Conservation (phyloP, 129 eudicot genomes). For the Ambrosia trifida region DNA sequence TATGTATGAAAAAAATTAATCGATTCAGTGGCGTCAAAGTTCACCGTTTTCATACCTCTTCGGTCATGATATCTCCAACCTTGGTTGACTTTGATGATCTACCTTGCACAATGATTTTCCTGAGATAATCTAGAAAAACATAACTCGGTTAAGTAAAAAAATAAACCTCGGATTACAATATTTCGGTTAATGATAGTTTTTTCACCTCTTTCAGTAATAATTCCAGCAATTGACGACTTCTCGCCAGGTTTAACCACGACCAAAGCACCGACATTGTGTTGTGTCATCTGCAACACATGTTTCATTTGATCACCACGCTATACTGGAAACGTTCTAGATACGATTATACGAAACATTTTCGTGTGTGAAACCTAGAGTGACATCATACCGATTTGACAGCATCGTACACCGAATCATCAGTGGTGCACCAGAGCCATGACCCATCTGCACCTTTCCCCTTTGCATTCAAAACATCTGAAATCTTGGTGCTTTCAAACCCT, state of each 20-base stretch:
- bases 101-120: conserved; percentile 98
- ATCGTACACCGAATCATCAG: conserved; percentile 91
- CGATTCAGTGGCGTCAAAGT: background rate
- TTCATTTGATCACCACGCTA: conserved; percentile 16
- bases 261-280: conserved; percentile 98
- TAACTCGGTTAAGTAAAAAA: background rate
- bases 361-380: background rate
- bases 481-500: conserved; percentile 95
- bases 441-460: conserved; percentile 97
- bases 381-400: conserved; percentile 94
- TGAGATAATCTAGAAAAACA: conserved; percentile 77
- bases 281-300: conserved; percentile 77
- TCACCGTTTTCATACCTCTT: conserved; percentile 64
- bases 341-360: too few species aligned
- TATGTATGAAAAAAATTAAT: too few species aligned
- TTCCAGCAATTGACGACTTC: conserved; percentile 85
- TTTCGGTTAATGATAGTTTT: background rate
- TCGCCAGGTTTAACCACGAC: conserved; percentile 98
- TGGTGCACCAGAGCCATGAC: conserved; percentile 99
- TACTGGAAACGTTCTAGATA: background rate
- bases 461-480: conserved; percentile 69
- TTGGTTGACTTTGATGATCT: conserved; percentile 98
- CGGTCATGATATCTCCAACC: conserved; percentile 99
- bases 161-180: background rate
- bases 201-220: conserved; percentile 94